These are phyloP conservation scores for Immersiporthe knoxdaviesiana DNA, from an alignment of 2,329 filamentous ascomycete genomes.

Conservation along the genomic window DNA sequence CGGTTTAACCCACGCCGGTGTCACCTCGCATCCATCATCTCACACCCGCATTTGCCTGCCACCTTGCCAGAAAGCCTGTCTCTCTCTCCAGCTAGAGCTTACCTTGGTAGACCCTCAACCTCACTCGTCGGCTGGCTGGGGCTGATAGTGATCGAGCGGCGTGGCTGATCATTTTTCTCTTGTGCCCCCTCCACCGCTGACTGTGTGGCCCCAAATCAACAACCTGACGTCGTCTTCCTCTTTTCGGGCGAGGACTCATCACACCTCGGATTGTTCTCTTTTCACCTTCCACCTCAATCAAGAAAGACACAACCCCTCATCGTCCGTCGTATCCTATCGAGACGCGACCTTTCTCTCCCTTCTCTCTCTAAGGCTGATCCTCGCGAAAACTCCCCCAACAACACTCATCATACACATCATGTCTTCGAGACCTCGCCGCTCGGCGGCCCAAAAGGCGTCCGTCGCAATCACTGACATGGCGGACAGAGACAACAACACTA, in stretches of 20 bases:
- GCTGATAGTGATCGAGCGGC: slow-evolving; percentile 18
- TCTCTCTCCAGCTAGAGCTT: neutral
- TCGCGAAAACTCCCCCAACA: slow-evolving; percentile 4
- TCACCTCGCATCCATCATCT: slow-evolving; percentile 17
- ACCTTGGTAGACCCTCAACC: slow-evolving; percentile 1
- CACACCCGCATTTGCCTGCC: slow-evolving; percentile 15
- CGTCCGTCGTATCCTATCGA: neutral
- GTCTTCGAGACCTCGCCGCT: slow-evolving; percentile 53
- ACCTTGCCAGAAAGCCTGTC: slow-evolving; percentile 10
- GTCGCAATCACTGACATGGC: slow-evolving; percentile 55
- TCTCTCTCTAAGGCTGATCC: neutral
- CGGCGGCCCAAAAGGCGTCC: slow-evolving; percentile 50
- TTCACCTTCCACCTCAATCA: slow-evolving; percentile 13
- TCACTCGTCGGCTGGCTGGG: neutral
- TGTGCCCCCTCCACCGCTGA: slow-evolving; percentile 26
- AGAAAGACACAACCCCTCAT: neutral
- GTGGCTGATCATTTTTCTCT: slow-evolving; percentile 17
- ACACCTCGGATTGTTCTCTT: slow-evolving; percentile 2
- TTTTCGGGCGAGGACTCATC: slow-evolving; percentile 14
- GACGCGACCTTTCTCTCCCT: neutral
- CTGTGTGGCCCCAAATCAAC: slow-evolving; percentile 14
- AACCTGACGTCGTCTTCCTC: slow-evolving; percentile 13
- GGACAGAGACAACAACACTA: slow-evolving; percentile 50
- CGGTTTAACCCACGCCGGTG: slow-evolving; percentile 6
- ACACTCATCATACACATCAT: slow-evolving; percentile 37